Base-by-base conservation (phyloP, 2,329 filamentous ascomycete species). In the Penicillium sp. region DNA sequence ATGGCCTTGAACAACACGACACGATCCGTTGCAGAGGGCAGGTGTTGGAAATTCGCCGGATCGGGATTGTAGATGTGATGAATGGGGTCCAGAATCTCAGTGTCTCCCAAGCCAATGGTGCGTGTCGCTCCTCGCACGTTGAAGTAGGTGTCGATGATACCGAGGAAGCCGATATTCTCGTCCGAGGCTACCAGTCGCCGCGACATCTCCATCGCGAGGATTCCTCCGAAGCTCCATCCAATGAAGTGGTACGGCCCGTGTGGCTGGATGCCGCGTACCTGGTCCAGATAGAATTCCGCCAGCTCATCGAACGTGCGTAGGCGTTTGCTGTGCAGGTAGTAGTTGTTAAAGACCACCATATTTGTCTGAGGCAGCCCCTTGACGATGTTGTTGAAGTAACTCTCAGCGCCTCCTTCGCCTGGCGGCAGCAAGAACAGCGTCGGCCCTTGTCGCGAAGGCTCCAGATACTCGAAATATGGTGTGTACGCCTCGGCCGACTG, bases 31-130 rank as follows among this genome's bases (percentile, higher is more conserved):
- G 19, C 35, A 37, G 19, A 37, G 35, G 35, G 35, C 19, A 37
- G 19, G 19, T 5, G 19, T 25, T 37, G 35, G 35, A 37, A 37
- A 25, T 25, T 25, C 4, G 19, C 35, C 18, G 35, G 35, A 37
- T 37, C 35, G 35, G 35, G 35, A 37, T 37, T 37, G 35, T 37
- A 37, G 35, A 37, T 37, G 35, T 37, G 35, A 37, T 37, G 35
- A 12, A 37, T 37, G 18, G 35, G 35, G 19, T 37, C 35, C 35
- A 37, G 35, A 37, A 37, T 37, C 35, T 37, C 18, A 25, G 19
- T 25, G 19, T 25, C 19, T 25, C 35, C 35, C 19, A 37, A 37
- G 18, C 35, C 35, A 25, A 37, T 37, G 35, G 19, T 25, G 19
- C 35, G 35, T 25, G 35, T 37, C 35, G 19, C 35, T 37, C 35